phyloP scores from a whole-genome alignment of 352 stramenopile genomes.

The Phytophthora aleatoria region DNA sequence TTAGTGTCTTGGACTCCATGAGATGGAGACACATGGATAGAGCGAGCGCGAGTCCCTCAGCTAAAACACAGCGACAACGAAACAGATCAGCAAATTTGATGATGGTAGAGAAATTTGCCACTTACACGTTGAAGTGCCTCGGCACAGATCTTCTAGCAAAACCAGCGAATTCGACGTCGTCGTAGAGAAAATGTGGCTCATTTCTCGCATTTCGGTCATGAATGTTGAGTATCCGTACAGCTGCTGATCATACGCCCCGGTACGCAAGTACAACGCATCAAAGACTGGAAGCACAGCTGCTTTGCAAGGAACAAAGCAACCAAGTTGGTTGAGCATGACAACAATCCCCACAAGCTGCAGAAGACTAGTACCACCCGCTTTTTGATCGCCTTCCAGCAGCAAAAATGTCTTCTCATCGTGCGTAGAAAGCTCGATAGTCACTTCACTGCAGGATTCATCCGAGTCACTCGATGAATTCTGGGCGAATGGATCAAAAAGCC shows the following conservation, averaged over 20 bases:
- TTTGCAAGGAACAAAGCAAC: slow-evolving; percentile 62
- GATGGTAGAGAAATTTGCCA: neutral
- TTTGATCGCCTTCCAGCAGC: slow-evolving; percentile 23
- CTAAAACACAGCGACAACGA: slow-evolving; percentile 4
- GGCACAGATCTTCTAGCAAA: slow-evolving; percentile 60
- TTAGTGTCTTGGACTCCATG: slow-evolving; percentile 28
- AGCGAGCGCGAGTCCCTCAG: slow-evolving; percentile 40
- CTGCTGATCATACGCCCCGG: slow-evolving; percentile 51
- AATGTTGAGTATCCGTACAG: slow-evolving; percentile 59
- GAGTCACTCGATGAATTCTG: neutral
- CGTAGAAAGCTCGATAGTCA: slow-evolving; percentile 13
- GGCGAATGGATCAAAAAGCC: slow-evolving; percentile 35
- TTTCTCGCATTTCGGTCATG: slow-evolving; percentile 60
- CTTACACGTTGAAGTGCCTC: slow-evolving; percentile 45
- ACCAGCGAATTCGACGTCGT: slow-evolving; percentile 45
- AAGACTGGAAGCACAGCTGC: slow-evolving; percentile 46
- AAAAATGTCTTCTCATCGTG: slow-evolving; percentile 30
- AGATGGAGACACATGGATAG: slow-evolving; percentile 40
- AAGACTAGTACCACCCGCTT: slow-evolving; percentile 1
- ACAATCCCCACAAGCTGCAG: slow-evolving; percentile 37
- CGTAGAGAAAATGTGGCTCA: slow-evolving; percentile 40
- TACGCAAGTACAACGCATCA: slow-evolving; percentile 45
- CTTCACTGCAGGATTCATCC: neutral
- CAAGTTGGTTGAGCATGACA: slow-evolving; percentile 59
- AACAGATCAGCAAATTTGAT: neutral